Evolutionary conservation across 2,329 filamentous ascomycete species (phyloP).

Genomic region (Ceratocystis eucalypticola): DNA sequence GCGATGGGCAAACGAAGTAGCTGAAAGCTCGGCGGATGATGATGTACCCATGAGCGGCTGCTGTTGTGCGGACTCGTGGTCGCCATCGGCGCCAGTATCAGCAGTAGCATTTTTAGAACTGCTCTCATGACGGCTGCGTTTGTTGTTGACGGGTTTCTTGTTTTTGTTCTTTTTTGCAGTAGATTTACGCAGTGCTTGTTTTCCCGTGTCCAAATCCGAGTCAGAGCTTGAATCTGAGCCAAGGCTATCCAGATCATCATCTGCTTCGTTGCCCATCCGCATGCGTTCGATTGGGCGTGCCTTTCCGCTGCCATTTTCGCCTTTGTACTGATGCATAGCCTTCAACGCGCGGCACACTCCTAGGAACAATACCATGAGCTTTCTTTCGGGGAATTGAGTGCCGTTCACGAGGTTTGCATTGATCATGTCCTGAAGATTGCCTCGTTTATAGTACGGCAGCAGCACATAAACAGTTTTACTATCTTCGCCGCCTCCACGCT

Average conservation of each 20-base stretch:
- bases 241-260: constrained; percentile 27
- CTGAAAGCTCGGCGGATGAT: constrained; percentile 53
- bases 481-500: constrained; percentile 46
- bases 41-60: constrained; percentile 74
- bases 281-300: constrained; percentile 33
- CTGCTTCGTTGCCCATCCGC: constrained; percentile 37
- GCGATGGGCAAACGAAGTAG: constrained; percentile 77
- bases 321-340: constrained; percentile 80
- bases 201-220: constrained; percentile 28
- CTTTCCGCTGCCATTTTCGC: constrained; percentile 25
- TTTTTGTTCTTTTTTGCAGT: background rate
- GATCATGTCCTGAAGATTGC: constrained; percentile 95
- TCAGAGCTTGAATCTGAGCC: constrained; percentile 22
- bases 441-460: constrained; percentile 85
- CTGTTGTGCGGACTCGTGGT: constrained; percentile 61
- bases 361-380: constrained; percentile 78
- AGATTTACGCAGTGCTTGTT: constrained; percentile 23
- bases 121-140: background rate
- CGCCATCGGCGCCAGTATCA: constrained; percentile 41
- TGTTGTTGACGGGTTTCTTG: background rate
- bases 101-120: constrained; percentile 6
- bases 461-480: constrained; percentile 94
- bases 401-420: constrained; percentile 98
- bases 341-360: constrained; percentile 81
- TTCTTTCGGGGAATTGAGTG: constrained; percentile 72